Conservation (phyloP, 164 flowering plant species). For the Vitis rupestris region DNA sequence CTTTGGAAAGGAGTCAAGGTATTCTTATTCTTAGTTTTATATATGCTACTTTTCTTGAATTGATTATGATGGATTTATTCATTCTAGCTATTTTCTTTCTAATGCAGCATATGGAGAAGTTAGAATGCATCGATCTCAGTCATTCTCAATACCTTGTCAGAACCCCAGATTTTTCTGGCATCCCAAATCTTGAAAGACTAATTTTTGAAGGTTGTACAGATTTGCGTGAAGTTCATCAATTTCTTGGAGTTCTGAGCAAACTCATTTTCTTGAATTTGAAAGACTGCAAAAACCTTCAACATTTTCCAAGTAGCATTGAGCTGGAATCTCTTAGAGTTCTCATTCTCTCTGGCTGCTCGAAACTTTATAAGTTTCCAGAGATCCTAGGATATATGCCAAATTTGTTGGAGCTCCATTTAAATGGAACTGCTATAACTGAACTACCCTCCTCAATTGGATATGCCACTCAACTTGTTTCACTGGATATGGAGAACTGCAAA, state of each 20-base stretch:
- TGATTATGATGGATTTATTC: neutral
- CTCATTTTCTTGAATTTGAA: conserved; percentile 7
- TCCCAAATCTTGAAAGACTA: conserved; percentile 14
- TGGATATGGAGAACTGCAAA: conserved; percentile 3
- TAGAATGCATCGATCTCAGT: conserved; percentile 16
- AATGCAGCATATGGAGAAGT: neutral
- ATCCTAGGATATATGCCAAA: neutral
- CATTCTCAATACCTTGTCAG: neutral
- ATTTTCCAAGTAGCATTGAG: conserved; percentile 3
- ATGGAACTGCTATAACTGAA: neutral
- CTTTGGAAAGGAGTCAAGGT: conserved; percentile 1
- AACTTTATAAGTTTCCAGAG: neutral
- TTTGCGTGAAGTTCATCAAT: conserved; percentile 5
- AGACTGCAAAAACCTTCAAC: conserved; percentile 2
- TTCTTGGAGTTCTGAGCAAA: conserved; percentile 3
- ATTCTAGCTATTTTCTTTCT: too few relatives aligned
- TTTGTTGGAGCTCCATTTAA: neutral
- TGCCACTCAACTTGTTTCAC: neutral
- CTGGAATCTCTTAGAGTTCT: conserved; percentile 1
- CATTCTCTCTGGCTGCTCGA: conserved; percentile 1
- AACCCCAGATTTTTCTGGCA: conserved; percentile 9
- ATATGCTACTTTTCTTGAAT: neutral
- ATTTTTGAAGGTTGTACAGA: conserved; percentile 15
- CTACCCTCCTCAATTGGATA: too few relatives aligned
- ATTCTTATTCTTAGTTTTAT: neutral